A percentile compares a stretch with the other conserved stretches of the same genome.
Conservation (phyloP, 208 protist species). For the Crithidia brevicula region DNA sequence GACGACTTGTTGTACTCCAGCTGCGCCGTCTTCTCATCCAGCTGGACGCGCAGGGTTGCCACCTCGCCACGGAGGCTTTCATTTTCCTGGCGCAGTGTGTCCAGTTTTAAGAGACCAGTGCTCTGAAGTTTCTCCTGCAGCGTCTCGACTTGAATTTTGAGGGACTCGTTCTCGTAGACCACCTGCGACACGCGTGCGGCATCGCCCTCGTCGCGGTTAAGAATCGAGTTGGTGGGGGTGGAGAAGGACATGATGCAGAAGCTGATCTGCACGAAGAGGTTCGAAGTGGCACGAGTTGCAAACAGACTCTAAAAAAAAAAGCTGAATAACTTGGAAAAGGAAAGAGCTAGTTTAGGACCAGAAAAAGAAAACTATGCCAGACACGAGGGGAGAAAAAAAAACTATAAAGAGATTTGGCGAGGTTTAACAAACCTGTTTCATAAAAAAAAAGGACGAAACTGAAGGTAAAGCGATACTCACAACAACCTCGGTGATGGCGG, state of each 20-base stretch:
- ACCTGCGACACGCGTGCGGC: conserved; percentile 29
- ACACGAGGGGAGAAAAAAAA: no score
- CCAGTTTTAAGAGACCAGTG: conserved; percentile 37
- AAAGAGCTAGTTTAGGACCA: no score
- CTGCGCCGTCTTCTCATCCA: conserved; percentile 55
- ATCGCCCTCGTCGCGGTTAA: conserved; percentile 35
- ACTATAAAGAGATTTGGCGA: no score
- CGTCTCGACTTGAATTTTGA: conserved; percentile 53
- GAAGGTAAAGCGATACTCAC: no score
- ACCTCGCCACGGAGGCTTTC: conserved; percentile 32
- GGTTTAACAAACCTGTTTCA: no score
- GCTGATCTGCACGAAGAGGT: not conserved
- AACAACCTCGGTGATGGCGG: no score
- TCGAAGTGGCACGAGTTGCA: not conserved
- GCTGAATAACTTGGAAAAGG: not conserved
- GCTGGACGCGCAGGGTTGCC: conserved; percentile 31
- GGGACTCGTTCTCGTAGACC: conserved; percentile 65
- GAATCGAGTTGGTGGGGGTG: conserved; percentile 40
- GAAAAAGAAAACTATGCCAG: conserved; percentile 1
- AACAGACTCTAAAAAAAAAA: not conserved
- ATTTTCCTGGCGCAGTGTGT: conserved; percentile 37
- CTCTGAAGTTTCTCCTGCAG: conserved; percentile 40
- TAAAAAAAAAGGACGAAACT: no score
- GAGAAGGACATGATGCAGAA: conserved; percentile 27
- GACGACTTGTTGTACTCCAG: conserved; percentile 38